Conservation (phyloP, 345 rosid species). For the Gynandropsis gynandra region DNA sequence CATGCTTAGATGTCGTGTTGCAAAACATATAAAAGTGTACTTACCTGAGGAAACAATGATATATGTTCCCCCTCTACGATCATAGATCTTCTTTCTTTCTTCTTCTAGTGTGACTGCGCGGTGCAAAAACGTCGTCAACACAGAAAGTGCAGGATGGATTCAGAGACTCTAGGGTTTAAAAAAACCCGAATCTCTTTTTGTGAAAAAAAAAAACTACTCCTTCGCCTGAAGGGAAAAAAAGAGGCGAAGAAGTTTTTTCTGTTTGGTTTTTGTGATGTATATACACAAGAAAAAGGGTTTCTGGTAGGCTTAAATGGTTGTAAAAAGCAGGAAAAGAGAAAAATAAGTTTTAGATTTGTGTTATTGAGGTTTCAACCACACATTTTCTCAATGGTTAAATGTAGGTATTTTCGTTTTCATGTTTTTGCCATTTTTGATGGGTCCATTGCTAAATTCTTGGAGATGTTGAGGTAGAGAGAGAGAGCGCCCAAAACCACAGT, state of each 20-base stretch:
- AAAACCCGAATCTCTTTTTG: neutral
- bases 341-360: neutral
- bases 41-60: too few relatives aligned
- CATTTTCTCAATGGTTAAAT: slow-evolving; percentile 13
- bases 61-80: too few relatives aligned
- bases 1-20: too few relatives aligned
- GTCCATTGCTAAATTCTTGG: slow-evolving; percentile 13
- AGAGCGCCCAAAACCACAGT: neutral
- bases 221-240: neutral
- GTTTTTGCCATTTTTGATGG: slow-evolving; percentile 16
- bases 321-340: neutral
- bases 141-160: slow-evolving; percentile 4
- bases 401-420: neutral
- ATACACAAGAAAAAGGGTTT: slow-evolving; percentile 16
- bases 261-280: slow-evolving; percentile 11
- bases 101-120: too few relatives aligned
- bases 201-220: neutral
- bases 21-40: slow-evolving; percentile 17
- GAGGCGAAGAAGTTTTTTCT: slow-evolving; percentile 15
- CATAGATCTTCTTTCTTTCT: too few relatives aligned
- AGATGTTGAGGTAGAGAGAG: slow-evolving; percentile 1
- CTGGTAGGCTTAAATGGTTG: slow-evolving; percentile 19
- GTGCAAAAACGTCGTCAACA: too few relatives aligned
- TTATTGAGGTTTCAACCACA: slow-evolving; percentile 14
- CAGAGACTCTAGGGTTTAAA: neutral